A percentile compares a stretch with the other conserved stretches of the same genome.
phyloP scores from a whole-genome alignment of 768 basidiomycete species.

The Lactifluus echinatus region DNA sequence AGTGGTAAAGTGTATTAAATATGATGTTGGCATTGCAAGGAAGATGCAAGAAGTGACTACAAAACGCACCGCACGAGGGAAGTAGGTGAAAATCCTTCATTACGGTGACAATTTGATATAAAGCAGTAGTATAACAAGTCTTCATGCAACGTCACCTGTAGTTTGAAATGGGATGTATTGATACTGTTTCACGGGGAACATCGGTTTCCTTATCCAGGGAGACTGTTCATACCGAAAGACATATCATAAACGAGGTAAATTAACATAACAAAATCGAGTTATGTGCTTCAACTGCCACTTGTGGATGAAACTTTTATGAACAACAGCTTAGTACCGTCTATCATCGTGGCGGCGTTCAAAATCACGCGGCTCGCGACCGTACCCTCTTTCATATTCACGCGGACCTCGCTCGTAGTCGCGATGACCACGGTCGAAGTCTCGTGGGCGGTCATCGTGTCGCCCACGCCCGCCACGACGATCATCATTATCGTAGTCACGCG shows the following conservation, averaged over 20 bases:
- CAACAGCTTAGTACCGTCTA: conserved; percentile 32
- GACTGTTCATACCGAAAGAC: not conserved
- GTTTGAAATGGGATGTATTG: not conserved
- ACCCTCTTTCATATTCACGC: conserved; percentile 24
- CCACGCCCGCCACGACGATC: conserved; percentile 35
- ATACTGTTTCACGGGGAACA: not conserved
- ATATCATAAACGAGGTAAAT: not conserved
- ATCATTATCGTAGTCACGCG: conserved; percentile 51
- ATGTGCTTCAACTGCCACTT: not conserved
- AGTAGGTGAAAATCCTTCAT: not conserved
- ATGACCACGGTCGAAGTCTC: conserved; percentile 32
- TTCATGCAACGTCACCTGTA: not conserved
- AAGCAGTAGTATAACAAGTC: no score
- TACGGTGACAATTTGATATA: not conserved
- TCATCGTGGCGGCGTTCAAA: conserved; percentile 20
- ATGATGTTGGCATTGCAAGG: not conserved
- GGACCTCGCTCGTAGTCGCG: conserved; percentile 18
- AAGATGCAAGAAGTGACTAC: not conserved
- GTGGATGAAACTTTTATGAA: not conserved
- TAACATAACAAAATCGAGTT: conserved; percentile 1
- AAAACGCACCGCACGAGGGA: not conserved
- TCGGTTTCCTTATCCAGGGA: not conserved
- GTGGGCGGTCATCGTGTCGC: conserved; percentile 30
- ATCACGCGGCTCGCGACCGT: conserved; percentile 29
- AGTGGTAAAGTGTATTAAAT: not conserved